Conservation (phyloP, 2,329 filamentous ascomycete species). For the Fusarium algeriense region DNA sequence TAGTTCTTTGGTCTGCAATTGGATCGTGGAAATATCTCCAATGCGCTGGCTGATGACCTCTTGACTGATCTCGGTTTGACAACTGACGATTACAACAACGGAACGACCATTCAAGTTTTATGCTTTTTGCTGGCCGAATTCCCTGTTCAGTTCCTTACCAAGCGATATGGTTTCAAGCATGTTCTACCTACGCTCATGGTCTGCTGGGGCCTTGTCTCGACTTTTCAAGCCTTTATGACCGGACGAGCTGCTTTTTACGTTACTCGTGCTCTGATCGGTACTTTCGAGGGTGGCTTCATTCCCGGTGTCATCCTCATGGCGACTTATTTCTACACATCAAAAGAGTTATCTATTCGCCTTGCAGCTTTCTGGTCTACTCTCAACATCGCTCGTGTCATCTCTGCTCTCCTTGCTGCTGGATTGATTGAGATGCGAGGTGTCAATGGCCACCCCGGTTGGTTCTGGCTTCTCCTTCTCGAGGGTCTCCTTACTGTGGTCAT, state of each 20-base stretch:
- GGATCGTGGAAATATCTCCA: slow-evolving; percentile 72
- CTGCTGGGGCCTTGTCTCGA: slow-evolving; percentile 60
- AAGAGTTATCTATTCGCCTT: slow-evolving; percentile 74
- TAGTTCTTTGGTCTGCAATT: slow-evolving; percentile 73
- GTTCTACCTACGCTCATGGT: slow-evolving; percentile 67
- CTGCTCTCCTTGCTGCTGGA: slow-evolving; percentile 61
- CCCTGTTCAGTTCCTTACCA: slow-evolving; percentile 69
- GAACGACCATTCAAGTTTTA: slow-evolving; percentile 67
- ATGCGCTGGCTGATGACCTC: slow-evolving; percentile 72
- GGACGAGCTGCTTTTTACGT: slow-evolving; percentile 61
- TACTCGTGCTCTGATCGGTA: slow-evolving; percentile 65
- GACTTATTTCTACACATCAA: slow-evolving; percentile 78
- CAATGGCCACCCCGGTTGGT: slow-evolving; percentile 64
- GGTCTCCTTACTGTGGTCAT: slow-evolving; percentile 63
- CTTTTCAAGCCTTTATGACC: slow-evolving; percentile 65
- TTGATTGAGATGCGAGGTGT: slow-evolving; percentile 64
- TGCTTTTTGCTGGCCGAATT: slow-evolving; percentile 68
- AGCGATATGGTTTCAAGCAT: slow-evolving; percentile 68
- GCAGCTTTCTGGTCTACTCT: slow-evolving; percentile 75
- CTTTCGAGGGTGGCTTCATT: slow-evolving; percentile 69
- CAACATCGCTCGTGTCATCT: slow-evolving; percentile 58
- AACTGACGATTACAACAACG: slow-evolving; percentile 69
- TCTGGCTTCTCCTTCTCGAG: slow-evolving; percentile 64
- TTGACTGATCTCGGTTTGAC: slow-evolving; percentile 64
- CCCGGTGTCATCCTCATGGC: slow-evolving; percentile 73